phyloP scores from a whole-genome alignment of 2,329 filamentous ascomycete species.

The Claviceps fusiformis region DNA sequence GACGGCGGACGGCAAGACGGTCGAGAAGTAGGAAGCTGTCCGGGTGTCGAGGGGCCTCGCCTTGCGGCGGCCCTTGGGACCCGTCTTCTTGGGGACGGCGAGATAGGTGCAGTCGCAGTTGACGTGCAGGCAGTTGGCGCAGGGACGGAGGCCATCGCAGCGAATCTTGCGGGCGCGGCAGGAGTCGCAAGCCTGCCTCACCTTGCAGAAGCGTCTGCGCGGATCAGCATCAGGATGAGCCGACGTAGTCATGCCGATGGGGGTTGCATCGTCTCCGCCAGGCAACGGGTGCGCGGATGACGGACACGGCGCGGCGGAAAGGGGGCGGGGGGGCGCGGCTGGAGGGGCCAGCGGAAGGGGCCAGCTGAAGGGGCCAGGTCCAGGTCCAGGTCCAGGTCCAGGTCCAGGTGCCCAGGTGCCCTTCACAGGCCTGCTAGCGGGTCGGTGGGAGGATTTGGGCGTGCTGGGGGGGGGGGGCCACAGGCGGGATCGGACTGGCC shows the following conservation, averaged over 20 bases:
- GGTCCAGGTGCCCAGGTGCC: no score
- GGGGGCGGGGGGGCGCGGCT: no score
- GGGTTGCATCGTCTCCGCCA: constrained; percentile 2
- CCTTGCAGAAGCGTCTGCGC: constrained; percentile 8
- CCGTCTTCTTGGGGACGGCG: constrained; percentile 19
- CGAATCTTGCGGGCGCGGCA: constrained; percentile 18
- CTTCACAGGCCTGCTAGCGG: no score
- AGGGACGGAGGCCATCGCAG: constrained; percentile 16
- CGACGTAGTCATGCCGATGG: constrained; percentile 1
- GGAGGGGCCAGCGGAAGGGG: background rate
- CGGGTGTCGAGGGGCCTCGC: background rate
- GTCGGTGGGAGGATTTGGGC: no score
- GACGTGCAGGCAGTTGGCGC: constrained; percentile 13
- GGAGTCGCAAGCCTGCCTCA: constrained; percentile 18
- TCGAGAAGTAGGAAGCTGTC: constrained; percentile 2
- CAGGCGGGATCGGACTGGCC: no score
- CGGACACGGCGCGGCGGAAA: background rate
- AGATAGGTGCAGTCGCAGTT: constrained; percentile 15
- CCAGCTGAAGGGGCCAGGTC: no score
- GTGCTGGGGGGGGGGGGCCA: no score
- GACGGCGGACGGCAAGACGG: background rate
- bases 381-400: no score
- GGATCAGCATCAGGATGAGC: background rate
- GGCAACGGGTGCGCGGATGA: background rate
- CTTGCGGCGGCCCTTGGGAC: constrained; percentile 12